Base-by-base conservation (phyloP, 345 rosid species). In the Citrus trifoliata region DNA sequence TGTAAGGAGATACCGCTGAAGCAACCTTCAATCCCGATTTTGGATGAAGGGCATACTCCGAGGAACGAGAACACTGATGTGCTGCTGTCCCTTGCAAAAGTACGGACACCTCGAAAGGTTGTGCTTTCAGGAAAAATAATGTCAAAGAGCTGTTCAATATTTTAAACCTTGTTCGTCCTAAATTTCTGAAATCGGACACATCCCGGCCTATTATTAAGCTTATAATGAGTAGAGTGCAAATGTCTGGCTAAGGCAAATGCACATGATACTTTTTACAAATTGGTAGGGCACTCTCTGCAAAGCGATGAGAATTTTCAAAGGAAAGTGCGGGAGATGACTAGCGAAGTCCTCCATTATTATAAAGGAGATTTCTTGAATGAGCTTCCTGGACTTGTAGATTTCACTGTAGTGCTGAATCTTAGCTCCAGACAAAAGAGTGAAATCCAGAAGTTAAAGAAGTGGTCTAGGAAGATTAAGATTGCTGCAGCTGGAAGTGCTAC, bases 21-120 rank as follows among this genome's bases (percentile, higher is more conserved):
- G 82, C 82, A 75, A 71, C 99, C 99, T 16, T 81, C 93, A 6
- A 83, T 95, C 86, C 86, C 93, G 35, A 92, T 93, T 69, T 82
- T 93, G 79, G 99, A 93, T 67, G 99, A 95, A 68, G 98, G 96
- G 38, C 96, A 92, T 80, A 88, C 95, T 8, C 97, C 96, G 3
- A 89, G 98, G 87, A 95, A 91, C 4, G 93, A 92, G 63, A 84
- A 93, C 33, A 92, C 92, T 0, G 89, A 95, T 78, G 86, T 87
- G 59, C 66, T 92, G 38, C 93, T 86, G 55, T 89, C 98, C 9
- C 93, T 95, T 18, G 97, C 93, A 24, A 89, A 88, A 69, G 90
- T 93, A 22, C 90, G 82, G 86, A 95, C 98, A 0, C 89, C 89
- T 66, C 85, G 93, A 27, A 95, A 93, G 82, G 98, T 95, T 22